Evolutionary conservation across 176 grass and related monocot genomes (phyloP), one percentile per base, ranked within the genome.

Genomic region (Ananas comosus): DNA sequence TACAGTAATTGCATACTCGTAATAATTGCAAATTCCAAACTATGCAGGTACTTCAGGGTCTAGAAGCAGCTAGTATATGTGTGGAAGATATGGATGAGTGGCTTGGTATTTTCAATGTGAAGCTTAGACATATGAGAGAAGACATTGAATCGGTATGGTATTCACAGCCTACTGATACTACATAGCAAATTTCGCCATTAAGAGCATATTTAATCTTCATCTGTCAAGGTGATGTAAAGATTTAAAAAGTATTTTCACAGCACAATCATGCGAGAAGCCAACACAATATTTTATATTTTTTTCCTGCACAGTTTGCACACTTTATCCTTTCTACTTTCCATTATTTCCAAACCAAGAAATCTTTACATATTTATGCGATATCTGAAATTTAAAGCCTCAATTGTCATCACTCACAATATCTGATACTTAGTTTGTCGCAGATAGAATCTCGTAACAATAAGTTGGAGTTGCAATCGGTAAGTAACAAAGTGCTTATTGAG

Each of bases 51-150:
- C 71, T 97, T 73, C 79, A 78, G 48, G 93, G 86, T 69, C 70
- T 97, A 76, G 93, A 97, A 78, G 70, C 65, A 73, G 83, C 89
- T 52, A 92, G 49, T 57, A 74, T 90, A 78, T 89, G 81, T 72
- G 85, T 97, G 70, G 89, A 92, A 74, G 93, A 97, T 85, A 92
- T 97, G 84, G 89, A 97, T 74, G 93, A 92, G 72, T 97, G 93
- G 93, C 84, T 97, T 65, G 83, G 86, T 27, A 97, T 92, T 85
- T 97, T 97, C 71, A 97, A 97, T 83, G 83, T 92, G 59, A 96
- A 97, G 72, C 93, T 97, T 48, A 83, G 86, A 59, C 93, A 97
- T 83, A 97, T 97, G 93, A 92, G 89, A 63, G 93, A 92, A 75
- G 93, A 97, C 70, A 92, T 97, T 79, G 83, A 97, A 85, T 92